These are phyloP conservation scores for Psilocybe tampanensis DNA, from an alignment of 768 basidiomycete genomes.

Conservation along the genomic window DNA sequence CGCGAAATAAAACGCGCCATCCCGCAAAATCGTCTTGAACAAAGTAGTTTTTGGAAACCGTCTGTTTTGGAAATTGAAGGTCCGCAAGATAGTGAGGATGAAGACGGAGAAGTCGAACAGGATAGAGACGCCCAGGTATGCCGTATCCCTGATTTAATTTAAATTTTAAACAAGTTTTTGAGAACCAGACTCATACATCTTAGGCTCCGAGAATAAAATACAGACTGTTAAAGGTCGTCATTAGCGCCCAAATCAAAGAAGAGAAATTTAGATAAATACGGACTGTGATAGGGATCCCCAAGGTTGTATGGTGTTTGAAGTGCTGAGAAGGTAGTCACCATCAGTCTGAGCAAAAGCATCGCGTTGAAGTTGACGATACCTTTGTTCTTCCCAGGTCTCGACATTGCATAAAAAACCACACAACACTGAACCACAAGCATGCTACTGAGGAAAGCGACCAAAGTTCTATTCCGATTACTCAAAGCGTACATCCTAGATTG, in stretches of 20 bases:
- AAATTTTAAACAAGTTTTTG: too few relatives aligned
- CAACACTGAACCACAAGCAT: slow-evolving; percentile 23
- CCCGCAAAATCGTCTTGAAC: slow-evolving; percentile 24
- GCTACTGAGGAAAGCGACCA: slow-evolving; percentile 17
- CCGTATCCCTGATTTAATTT: slow-evolving; percentile 24
- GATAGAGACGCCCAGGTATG: slow-evolving; percentile 26
- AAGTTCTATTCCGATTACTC: slow-evolving; percentile 14
- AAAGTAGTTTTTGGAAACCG: slow-evolving; percentile 11
- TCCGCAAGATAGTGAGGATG: slow-evolving; percentile 21
- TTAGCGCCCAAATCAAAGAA: background rate
- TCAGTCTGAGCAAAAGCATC: background rate
- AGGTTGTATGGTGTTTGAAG: slow-evolving; percentile 10
- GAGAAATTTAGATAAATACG: background rate
- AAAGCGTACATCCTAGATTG: slow-evolving; percentile 24
- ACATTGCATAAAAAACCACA: slow-evolving; percentile 31
- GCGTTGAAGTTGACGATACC: slow-evolving; percentile 11
- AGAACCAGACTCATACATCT: slow-evolving; percentile 15
- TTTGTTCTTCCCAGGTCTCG: slow-evolving; percentile 22
- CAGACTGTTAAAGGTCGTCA: slow-evolving; percentile 8
- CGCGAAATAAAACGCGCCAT: slow-evolving; percentile 28
- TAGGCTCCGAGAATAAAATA: slow-evolving; percentile 18
- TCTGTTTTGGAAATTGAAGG: slow-evolving; percentile 6
- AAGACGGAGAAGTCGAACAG: slow-evolving; percentile 30
- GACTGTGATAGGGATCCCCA: slow-evolving; percentile 17
- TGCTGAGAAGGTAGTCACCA: background rate